phyloP scores from a whole-genome alignment of 495 filamentous ascomycete genomes.

The Penicillium macrosclerotiorum region DNA sequence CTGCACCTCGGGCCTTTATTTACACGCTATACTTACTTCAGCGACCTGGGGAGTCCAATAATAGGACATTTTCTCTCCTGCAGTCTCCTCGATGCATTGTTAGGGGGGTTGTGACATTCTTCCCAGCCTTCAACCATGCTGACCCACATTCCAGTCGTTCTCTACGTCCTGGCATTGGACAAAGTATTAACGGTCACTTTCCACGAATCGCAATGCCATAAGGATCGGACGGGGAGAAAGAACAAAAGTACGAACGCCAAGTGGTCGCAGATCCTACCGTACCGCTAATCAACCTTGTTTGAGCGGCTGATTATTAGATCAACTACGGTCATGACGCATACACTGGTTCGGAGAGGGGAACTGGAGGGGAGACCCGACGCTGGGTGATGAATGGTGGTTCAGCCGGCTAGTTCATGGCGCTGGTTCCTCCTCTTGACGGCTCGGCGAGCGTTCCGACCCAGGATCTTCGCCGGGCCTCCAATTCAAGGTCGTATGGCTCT shows the following conservation, averaged over 20 bases:
- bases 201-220: slow-evolving; percentile 6
- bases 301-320: slow-evolving; percentile 16
- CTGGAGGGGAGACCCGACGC: too few relatives aligned
- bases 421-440: slow-evolving; percentile 16
- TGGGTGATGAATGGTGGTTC: neutral
- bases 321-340: slow-evolving; percentile 38
- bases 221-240: too few relatives aligned
- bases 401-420: slow-evolving; percentile 7
- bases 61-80: slow-evolving; percentile 15
- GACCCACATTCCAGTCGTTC: slow-evolving; percentile 25
- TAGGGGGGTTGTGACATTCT: slow-evolving; percentile 37
- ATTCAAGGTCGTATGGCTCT: too few relatives aligned
- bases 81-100: slow-evolving; percentile 31
- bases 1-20: slow-evolving; percentile 12
- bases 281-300: slow-evolving; percentile 14
- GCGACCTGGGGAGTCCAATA: neutral
- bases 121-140: slow-evolving; percentile 29
- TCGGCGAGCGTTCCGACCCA: slow-evolving; percentile 21
- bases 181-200: neutral
- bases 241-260: too few relatives aligned
- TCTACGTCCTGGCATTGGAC: slow-evolving; percentile 10
- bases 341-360: slow-evolving; percentile 21
- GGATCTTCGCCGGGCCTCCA: too few relatives aligned
- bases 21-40: slow-evolving; percentile 12
- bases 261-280: slow-evolving; percentile 21